Evolutionary conservation across 2,329 filamentous ascomycete genomes (phyloP).

Genomic region (Botrytis fabae): DNA sequence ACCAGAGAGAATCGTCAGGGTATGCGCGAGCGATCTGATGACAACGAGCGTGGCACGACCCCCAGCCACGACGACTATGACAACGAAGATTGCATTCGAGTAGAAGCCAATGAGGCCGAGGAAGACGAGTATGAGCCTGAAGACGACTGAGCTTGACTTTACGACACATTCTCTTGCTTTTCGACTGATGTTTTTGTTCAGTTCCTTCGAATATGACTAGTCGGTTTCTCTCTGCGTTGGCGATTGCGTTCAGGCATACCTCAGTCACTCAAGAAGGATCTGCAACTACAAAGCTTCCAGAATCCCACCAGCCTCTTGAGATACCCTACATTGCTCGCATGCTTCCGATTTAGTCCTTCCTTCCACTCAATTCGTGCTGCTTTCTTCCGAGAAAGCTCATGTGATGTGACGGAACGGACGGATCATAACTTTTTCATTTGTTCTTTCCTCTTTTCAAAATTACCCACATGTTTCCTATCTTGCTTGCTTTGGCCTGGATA

Average conservation of each 20-base stretch:
- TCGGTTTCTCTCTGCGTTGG: background rate
- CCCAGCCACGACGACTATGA: background rate
- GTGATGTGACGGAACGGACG: background rate
- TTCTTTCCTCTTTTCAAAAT: background rate
- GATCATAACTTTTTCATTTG: background rate
- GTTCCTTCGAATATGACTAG: background rate
- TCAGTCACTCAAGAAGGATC: background rate
- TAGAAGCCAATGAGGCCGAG: background rate
- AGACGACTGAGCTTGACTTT: background rate
- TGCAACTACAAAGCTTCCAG: background rate
- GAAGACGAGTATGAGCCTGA: background rate
- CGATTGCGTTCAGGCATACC: background rate
- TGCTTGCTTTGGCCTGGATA: conserved; percentile 7
- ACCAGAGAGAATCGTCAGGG: background rate
- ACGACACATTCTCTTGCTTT: background rate
- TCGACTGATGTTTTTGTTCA: background rate
- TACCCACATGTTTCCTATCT: background rate
- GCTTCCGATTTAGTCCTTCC: background rate
- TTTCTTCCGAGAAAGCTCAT: background rate
- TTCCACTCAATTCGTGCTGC: background rate
- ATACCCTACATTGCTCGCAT: no score
- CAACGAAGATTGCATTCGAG: background rate
- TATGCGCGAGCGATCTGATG: background rate
- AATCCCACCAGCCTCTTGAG: background rate
- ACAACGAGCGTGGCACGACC: background rate